Percentiles rank a stretch among this genome's conserved stretches.
Evolutionary conservation across 305 asterid species (phyloP).

Genomic region (Rubia tinctorum): DNA sequence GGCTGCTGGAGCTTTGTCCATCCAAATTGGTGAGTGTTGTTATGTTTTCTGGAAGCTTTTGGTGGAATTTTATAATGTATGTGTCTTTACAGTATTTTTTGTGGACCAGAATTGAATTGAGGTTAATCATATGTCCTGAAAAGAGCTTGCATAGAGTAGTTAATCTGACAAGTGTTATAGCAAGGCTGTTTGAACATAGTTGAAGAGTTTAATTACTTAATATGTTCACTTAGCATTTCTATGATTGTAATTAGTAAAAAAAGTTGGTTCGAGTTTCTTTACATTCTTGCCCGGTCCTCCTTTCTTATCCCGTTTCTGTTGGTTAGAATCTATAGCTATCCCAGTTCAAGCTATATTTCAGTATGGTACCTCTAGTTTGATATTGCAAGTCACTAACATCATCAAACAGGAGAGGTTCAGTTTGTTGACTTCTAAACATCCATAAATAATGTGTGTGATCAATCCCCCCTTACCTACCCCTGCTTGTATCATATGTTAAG

Average conservation of each 20-base stretch:
- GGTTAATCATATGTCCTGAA: neutral
- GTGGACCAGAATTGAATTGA: neutral
- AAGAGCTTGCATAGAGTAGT: neutral
- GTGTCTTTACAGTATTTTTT: neutral
- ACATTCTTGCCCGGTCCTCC: neutral
- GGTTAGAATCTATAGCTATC: neutral
- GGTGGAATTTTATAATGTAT: neutral
- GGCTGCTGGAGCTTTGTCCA: slow-evolving; percentile 99
- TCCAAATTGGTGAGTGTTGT: slow-evolving; percentile 73
- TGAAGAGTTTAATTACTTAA: neutral
- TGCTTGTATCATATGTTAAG: neutral
- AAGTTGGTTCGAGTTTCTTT: neutral
- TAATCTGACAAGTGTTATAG: neutral
- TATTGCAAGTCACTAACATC: neutral
- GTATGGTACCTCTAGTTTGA: neutral
- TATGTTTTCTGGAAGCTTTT: neutral
- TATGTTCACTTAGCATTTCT: neutral
- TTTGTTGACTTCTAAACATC: neutral
- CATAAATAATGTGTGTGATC: too few species aligned
- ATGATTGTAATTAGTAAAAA: neutral
- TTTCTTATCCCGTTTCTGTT: neutral
- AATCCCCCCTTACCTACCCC: neutral
- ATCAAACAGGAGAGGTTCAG: neutral
- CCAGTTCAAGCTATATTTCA: neutral
- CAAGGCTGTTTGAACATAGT: neutral